These are phyloP conservation scores for Botrytis cinerea DNA, from an alignment of 2,329 filamentous ascomycete species.

Conservation along the genomic window DNA sequence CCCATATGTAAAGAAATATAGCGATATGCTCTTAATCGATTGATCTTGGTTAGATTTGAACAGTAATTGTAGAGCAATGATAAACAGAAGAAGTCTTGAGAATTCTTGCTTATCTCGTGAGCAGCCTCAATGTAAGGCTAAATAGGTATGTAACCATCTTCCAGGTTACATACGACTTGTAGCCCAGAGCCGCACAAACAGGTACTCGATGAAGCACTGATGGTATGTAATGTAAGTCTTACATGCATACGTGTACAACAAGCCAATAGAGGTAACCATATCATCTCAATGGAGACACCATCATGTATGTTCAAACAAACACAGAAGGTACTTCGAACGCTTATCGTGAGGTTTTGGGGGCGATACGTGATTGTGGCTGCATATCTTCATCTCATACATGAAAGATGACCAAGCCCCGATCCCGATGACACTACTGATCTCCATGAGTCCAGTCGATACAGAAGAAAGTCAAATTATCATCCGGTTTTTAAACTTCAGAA, in stretches of 20 bases:
- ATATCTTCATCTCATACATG: not conserved
- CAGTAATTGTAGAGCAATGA: not conserved
- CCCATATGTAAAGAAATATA: not conserved
- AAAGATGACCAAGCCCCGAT: not conserved
- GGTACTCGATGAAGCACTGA: not conserved
- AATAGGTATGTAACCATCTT: not conserved
- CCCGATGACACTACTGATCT: not conserved
- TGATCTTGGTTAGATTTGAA: not conserved
- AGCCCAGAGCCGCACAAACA: not conserved
- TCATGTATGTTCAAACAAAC: not conserved
- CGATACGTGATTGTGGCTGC: not conserved
- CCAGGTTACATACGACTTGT: not conserved
- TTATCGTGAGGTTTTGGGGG: not conserved
- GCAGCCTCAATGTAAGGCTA: not conserved
- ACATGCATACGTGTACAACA: not conserved
- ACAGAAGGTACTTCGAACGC: conserved; percentile 1
- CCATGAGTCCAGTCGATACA: not conserved
- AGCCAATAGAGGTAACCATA: not conserved
- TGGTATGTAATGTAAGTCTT: not conserved
- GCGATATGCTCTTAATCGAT: not conserved
- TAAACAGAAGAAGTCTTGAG: not conserved
- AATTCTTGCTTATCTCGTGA: not conserved
- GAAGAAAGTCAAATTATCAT: not conserved
- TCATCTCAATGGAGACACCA: not conserved
- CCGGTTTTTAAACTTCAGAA: not conserved